A percentile compares a stretch with the other conserved stretches of the same genome.
Conservation (phyloP, 495 filamentous ascomycete species). For the Thermochaetoides thermophila region DNA sequence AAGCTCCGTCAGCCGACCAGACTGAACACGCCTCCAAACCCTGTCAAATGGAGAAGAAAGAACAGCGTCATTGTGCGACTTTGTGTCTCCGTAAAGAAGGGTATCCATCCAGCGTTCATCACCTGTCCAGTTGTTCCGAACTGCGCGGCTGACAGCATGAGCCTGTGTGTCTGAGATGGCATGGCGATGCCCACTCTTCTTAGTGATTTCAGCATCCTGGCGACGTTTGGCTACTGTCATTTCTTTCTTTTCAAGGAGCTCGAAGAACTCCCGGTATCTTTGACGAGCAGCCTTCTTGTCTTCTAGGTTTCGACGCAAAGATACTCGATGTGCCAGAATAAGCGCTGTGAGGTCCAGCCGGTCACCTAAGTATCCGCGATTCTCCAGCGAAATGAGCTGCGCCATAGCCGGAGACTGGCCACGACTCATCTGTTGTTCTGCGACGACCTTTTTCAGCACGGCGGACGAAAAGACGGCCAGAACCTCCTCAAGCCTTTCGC, state of each 20-base stretch:
- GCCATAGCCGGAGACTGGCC: slow-evolving; percentile 30
- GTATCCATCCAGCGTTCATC: slow-evolving; percentile 51
- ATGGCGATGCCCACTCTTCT: slow-evolving; percentile 4
- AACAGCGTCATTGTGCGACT: slow-evolving; percentile 43
- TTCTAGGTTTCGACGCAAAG: slow-evolving; percentile 36
- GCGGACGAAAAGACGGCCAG: slow-evolving; percentile 64
- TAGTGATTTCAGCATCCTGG: slow-evolving; percentile 22
- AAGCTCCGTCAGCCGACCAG: slow-evolving; percentile 37
- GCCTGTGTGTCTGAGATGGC: slow-evolving; percentile 24
- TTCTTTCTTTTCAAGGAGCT: slow-evolving; percentile 39
- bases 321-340: slow-evolving; percentile 55
- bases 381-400: slow-evolving; percentile 46
- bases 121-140: slow-evolving; percentile 63
- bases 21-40: slow-evolving; percentile 47
- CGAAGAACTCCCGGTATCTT: slow-evolving; percentile 41
- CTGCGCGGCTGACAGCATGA: slow-evolving; percentile 30
- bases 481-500: slow-evolving; percentile 66
- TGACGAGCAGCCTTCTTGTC: slow-evolving; percentile 40
- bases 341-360: slow-evolving; percentile 48
- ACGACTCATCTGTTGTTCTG: slow-evolving; percentile 25
- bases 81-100: slow-evolving; percentile 48
- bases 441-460: slow-evolving; percentile 55
- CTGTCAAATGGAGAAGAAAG: slow-evolving; percentile 48
- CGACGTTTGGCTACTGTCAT: slow-evolving; percentile 25
- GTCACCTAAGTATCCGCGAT: slow-evolving; percentile 42